phyloP scores from a whole-genome alignment of 73 alveolate species.

The Tetrahymena elliotti region DNA sequence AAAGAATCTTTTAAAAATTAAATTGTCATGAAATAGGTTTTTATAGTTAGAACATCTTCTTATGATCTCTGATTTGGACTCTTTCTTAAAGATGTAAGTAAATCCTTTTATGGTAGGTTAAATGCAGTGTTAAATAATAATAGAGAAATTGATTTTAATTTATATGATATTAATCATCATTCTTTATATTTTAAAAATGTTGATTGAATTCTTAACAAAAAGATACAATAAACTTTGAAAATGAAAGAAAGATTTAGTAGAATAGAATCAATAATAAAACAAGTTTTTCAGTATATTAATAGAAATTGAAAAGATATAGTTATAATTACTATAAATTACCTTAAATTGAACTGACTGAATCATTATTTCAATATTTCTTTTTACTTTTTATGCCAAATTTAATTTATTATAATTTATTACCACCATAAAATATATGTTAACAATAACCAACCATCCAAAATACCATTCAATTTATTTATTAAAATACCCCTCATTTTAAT shows the following conservation, averaged over 20 bases:
- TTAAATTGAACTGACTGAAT: background rate
- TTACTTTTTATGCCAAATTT: background rate
- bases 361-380: background rate
- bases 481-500: background rate
- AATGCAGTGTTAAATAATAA: background rate
- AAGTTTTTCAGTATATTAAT: background rate
- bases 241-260: background rate
- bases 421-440: background rate
- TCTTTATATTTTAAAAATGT: no score
- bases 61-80: background rate
- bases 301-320: background rate
- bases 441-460: background rate
- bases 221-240: no score
- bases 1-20: background rate
- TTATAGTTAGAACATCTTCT: background rate
- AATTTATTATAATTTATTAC: no score
- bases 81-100: background rate
- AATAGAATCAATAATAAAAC: no score
- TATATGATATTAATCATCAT: no score
- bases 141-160: background rate
- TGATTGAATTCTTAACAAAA: no score
- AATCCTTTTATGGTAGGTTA: background rate
- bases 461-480: background rate
- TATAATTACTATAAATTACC: background rate
- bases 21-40: background rate